Percentiles rank a stretch among this genome's conserved stretches.
These are phyloP conservation scores for Exophiala mesophila DNA, from an alignment of 2,329 filamentous ascomycete species.

Conservation along the genomic window DNA sequence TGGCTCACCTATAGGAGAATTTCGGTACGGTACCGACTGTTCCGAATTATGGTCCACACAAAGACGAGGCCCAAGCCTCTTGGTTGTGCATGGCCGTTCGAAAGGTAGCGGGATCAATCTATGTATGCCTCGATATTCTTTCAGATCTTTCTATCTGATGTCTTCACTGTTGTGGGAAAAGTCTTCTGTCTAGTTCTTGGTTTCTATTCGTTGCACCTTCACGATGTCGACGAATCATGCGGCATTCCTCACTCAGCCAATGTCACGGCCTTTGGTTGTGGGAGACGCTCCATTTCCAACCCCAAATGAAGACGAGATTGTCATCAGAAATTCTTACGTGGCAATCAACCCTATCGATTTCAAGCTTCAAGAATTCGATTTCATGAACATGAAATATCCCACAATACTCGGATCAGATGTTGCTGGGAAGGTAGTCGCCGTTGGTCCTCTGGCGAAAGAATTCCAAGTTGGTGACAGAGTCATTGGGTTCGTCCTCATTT, in stretches of 20 bases:
- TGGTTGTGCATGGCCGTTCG: too few species aligned
- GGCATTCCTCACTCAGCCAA: conserved; percentile 18
- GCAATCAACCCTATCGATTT: conserved; percentile 33
- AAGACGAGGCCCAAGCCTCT: too few species aligned
- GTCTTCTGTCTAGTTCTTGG: too few species aligned
- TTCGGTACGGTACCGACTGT: too few species aligned
- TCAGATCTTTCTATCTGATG: too few species aligned
- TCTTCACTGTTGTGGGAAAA: too few species aligned
- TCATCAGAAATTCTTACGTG: conserved; percentile 23
- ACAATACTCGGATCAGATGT: conserved; percentile 16
- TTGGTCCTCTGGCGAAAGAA: conserved; percentile 8
- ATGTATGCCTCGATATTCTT: too few species aligned
- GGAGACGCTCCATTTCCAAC: conserved; percentile 9
- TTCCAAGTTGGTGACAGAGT: conserved; percentile 27
- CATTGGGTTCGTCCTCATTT: conserved; percentile 21
- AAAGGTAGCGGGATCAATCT: too few species aligned
- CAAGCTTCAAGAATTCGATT: conserved; percentile 28
- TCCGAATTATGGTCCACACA: too few species aligned
- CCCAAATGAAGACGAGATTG: conserved; percentile 20
- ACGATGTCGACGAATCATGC: conserved; percentile 11
- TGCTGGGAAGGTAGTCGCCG: conserved; percentile 11
- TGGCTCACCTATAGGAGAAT: too few species aligned
- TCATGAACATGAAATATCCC: conserved; percentile 22
- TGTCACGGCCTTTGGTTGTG: conserved; percentile 18
- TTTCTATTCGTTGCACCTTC: too few species aligned